Conservation (phyloP, 805 yeast species). For the Metschnikowia gelsemii region DNA sequence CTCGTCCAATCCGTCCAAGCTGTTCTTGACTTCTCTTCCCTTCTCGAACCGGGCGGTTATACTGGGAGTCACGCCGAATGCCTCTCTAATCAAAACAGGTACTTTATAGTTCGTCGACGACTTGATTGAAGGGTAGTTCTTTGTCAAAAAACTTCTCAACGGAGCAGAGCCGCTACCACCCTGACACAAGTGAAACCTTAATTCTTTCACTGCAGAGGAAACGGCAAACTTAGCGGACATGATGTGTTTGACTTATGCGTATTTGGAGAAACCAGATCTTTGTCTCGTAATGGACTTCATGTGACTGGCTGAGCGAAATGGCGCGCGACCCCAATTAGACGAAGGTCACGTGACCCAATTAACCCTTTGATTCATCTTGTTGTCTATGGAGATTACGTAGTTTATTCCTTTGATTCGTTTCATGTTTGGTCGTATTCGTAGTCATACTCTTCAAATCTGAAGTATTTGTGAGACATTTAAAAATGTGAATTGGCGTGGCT, state of each 20-base stretch:
- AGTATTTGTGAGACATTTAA: no score
- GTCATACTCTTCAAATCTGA: no score
- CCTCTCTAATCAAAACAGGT: slow-evolving; percentile 79
- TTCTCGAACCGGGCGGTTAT: slow-evolving; percentile 58
- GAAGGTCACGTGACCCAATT: slow-evolving; percentile 9
- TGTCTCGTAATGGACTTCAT: slow-evolving; percentile 10
- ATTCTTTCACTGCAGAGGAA: slow-evolving; percentile 66
- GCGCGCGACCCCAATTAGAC: slow-evolving; percentile 12
- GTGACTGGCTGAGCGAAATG: slow-evolving; percentile 20
- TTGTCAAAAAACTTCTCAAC: slow-evolving; percentile 60
- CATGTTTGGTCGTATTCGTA: no score
- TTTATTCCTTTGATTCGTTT: no score
- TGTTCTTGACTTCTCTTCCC: slow-evolving; percentile 31
- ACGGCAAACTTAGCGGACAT: slow-evolving; percentile 43
- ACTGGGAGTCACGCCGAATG: slow-evolving; percentile 68
- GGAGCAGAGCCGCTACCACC: slow-evolving; percentile 70
- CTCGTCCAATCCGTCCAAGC: slow-evolving; percentile 48
- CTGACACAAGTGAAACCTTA: slow-evolving; percentile 79
- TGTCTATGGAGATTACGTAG: no score
- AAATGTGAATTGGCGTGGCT: no score
- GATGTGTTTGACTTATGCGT: no score
- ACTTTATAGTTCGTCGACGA: slow-evolving; percentile 55
- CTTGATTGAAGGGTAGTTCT: slow-evolving; percentile 64
- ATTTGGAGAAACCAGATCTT: no score
- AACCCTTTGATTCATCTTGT: no score